Conservation (phyloP, 2,329 filamentous ascomycete species). For the Rachicladosporium sp. region DNA sequence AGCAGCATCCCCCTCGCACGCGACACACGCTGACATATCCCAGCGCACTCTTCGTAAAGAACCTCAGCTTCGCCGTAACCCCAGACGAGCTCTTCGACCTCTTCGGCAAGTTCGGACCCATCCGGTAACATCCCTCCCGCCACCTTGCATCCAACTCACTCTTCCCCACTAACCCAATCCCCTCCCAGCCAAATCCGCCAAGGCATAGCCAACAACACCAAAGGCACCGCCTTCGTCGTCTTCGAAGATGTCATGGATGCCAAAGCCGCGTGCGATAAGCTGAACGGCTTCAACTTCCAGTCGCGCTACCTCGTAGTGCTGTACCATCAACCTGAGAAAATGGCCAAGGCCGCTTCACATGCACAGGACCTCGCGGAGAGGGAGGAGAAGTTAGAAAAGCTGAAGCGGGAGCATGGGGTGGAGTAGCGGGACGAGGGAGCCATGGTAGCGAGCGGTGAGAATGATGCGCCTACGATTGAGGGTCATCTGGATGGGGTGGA, state of each 20-base stretch:
- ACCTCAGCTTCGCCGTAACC: slow-evolving; percentile 99
- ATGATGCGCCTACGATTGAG: slow-evolving; percentile 11
- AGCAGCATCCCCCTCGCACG: background rate
- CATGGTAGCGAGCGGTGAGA: slow-evolving; percentile 9
- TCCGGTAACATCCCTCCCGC: slow-evolving; percentile 49
- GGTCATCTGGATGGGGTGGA: slow-evolving; percentile 17
- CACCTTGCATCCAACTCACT: background rate
- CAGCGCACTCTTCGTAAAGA: slow-evolving; percentile 99
- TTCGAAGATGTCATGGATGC: slow-evolving; percentile 99
- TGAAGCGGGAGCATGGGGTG: slow-evolving; percentile 96
- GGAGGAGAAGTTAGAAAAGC: slow-evolving; percentile 92
- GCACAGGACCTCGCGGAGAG: slow-evolving; percentile 67
- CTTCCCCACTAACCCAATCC: background rate
- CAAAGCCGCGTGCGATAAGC: slow-evolving; percentile 96
- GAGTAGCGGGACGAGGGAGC: slow-evolving; percentile 50
- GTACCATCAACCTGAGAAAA: slow-evolving; percentile 68
- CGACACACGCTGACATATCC: slow-evolving; percentile 6
- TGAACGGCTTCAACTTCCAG: slow-evolving; percentile 99
- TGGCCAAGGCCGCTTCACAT: slow-evolving; percentile 68
- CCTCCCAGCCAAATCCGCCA: slow-evolving; percentile 80
- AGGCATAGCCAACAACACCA: slow-evolving; percentile 92
- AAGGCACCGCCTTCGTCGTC: slow-evolving; percentile 96
- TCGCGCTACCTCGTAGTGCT: slow-evolving; percentile 91
- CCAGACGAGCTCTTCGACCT: slow-evolving; percentile 97
- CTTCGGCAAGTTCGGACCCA: slow-evolving; percentile 93